Evolutionary conservation across 164 flowering plant species (phyloP), one percentile per base, ranked within the genome.

Genomic region (Dillenia turbinata): DNA sequence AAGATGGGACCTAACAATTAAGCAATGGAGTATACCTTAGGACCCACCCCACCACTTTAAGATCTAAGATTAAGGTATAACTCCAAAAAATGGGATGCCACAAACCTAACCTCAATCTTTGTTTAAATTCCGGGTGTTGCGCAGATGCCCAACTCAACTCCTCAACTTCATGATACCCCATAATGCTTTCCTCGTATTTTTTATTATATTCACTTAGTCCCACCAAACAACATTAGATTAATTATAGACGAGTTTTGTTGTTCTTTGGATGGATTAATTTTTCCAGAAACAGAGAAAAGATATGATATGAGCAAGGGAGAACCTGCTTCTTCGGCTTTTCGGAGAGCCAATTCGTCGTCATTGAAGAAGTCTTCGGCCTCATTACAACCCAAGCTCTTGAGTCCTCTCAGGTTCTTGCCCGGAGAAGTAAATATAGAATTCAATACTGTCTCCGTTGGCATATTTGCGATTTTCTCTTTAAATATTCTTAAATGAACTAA

Each of bases 261-360:
- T 15, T 52, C 55, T 15, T 52, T 1, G 40, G 40, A 33, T 51
- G 9, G 17, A 51, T n/a, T 15, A 51, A 51, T 51, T 12, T 51
- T 12, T 51, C 54, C 13, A 51, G 52, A 43, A 11, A 10, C 26
- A 17, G 2, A 47, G 14, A 12, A 47, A 13, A 8, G 12, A 19
- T 45, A 49, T 6, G 44, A 11, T 59, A 33, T 33, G 6, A 33
- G 40, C 40, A 33, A 33, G 40, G 40, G 6, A 33, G 40, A 4
- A 84, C 88, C 88, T 74, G 88, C 79, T 78, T 73, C 77, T 68
- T 60, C 84, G 13, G 88, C 88, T 73, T 81, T 81, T 63, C 88
- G 63, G 5, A 69, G 81, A 66, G 88, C 88, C 49, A 84, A 72
- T 56, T 79, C 81, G 62, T 66, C 62, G 66, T 82, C 86, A 44